These are phyloP conservation scores for Coniochaeta sp. DNA, from an alignment of 2,329 filamentous ascomycete genomes.

Conservation along the genomic window DNA sequence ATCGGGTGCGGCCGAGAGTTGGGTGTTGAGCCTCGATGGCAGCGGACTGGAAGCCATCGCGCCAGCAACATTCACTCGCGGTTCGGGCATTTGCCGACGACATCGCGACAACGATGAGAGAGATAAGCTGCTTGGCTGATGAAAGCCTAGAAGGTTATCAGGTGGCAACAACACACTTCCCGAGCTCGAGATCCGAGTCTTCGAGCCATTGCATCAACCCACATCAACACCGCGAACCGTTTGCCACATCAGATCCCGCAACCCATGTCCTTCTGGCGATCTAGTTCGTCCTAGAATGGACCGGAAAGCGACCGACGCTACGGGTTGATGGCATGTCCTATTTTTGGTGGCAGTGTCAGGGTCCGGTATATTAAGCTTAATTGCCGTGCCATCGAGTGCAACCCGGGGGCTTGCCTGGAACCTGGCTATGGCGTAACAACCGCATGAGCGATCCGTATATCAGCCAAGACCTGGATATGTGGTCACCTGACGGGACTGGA, in stretches of 20 bases:
- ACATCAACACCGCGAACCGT: neutral
- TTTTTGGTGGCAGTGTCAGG: conserved; percentile 22
- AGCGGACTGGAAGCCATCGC: neutral
- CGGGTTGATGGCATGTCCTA: conserved; percentile 18
- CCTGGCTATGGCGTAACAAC: conserved; percentile 10
- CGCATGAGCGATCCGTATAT: conserved; percentile 2
- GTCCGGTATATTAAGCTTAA: conserved; percentile 29
- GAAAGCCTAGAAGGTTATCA: neutral
- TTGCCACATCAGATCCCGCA: neutral
- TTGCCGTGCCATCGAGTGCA: conserved; percentile 15
- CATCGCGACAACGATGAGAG: neutral
- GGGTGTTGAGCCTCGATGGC: conserved; percentile 5
- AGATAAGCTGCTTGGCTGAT: neutral
- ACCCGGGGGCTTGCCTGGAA: conserved; percentile 10
- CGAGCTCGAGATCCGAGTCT: neutral
- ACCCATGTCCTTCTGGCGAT: neutral
- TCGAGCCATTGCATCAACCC: neutral
- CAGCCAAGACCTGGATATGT: conserved; percentile 2
- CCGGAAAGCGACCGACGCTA: neutral
- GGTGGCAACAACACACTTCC: neutral
- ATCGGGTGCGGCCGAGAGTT: conserved; percentile 9
- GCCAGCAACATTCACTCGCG: neutral
- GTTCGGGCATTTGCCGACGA: neutral
- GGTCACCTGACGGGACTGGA: conserved; percentile 10
- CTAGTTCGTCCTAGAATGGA: conserved; percentile 3